Base-by-base conservation (phyloP, 805 yeast genomes). In the Hanseniaspora hatyaiensis region DNA sequence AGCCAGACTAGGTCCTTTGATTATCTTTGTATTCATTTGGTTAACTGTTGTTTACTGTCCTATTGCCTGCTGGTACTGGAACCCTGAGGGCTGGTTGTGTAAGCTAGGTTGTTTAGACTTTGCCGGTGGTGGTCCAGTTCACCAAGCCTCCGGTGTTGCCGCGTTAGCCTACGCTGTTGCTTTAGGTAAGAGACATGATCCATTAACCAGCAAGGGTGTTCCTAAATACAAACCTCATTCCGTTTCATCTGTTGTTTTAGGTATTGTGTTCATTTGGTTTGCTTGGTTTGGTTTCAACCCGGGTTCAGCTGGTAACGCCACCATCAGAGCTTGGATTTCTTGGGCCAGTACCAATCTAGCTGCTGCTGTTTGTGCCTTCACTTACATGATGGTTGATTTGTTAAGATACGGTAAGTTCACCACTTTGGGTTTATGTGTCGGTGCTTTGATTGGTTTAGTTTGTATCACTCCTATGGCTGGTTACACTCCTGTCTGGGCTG, bases 251-350 rank as follows among this genome's bases (percentile, higher is more conserved):
- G 85, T 87, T 50, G 96, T 88, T 15, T 67, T 92, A 50, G 98
- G 98, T 48, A 87, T 96, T 18, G 81, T 85, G 11, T 83, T 92
- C 70, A 74, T 92, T 57, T 89, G 96, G 96, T 87, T 92, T 59
- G 98, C 97, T 31, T 92, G 98, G 98, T 87, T 87, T 60, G 96
- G 96, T 34, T 92, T 92, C 78, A 92, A 92, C 74, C 96, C 96
- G 66, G 97, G 97, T 58, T 86, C 96, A 40, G 83, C 96, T 43
- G 96, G 96, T 65, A 82, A 86, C 61, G 84, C 96, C 31, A 68
- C 89, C 52, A 78, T 92, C 63, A 81, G 96, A 68, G 88, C 96
- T 50, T 85, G 86, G 82, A 87, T 87, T 71, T 95, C 96, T 32
- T 75, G 82, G 62, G 81, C 82, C 60, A 87, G 85, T 74, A 89